A percentile compares a stretch with the other conserved stretches of the same genome.
Evolutionary conservation across 1,139 yeast genomes (phyloP).

Genomic region (Taphrina communis): DNA sequence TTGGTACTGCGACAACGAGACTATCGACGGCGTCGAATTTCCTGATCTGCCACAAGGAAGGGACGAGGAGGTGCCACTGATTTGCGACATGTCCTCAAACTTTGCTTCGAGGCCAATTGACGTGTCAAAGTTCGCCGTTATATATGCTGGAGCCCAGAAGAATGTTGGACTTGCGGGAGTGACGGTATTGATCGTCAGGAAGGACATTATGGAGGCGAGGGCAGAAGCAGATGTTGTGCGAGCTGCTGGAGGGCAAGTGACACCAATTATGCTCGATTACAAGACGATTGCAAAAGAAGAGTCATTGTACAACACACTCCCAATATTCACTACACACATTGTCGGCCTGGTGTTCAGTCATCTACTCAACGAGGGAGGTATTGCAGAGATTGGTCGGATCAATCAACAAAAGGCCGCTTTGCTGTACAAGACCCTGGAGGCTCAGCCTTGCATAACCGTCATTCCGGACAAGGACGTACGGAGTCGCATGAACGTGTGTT

Average conservation of each 20-base stretch:
- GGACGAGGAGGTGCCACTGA: constrained; percentile 58
- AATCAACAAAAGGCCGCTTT: constrained; percentile 66
- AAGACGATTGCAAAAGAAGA: constrained; percentile 86
- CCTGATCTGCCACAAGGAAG: constrained; percentile 58
- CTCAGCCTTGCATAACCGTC: constrained; percentile 61
- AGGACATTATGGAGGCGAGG: constrained; percentile 68
- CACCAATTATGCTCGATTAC: constrained; percentile 87
- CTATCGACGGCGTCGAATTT: constrained; percentile 93
- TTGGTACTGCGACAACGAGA: constrained; percentile 93
- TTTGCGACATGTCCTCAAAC: constrained; percentile 94
- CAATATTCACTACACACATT: constrained; percentile 86
- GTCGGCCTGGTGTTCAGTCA: constrained; percentile 75
- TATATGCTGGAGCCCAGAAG: constrained; percentile 89
- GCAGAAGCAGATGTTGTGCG: constrained; percentile 68
- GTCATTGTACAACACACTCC: constrained; percentile 93
- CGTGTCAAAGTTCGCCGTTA: constrained; percentile 80
- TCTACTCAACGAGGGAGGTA: constrained; percentile 67
- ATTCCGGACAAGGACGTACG: constrained; percentile 71
- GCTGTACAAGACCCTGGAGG: constrained; percentile 69
- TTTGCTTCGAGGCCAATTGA: constrained; percentile 81
- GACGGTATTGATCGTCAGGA: constrained; percentile 86
- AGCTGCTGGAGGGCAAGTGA: constrained; percentile 67
- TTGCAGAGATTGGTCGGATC: constrained; percentile 61
- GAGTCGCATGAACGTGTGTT: constrained; percentile 91
- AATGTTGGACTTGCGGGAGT: constrained; percentile 96